Evolutionary conservation across 1,284 basidiomycete species (phyloP).

Genomic region (Cutaneotrichosporon sp.): DNA sequence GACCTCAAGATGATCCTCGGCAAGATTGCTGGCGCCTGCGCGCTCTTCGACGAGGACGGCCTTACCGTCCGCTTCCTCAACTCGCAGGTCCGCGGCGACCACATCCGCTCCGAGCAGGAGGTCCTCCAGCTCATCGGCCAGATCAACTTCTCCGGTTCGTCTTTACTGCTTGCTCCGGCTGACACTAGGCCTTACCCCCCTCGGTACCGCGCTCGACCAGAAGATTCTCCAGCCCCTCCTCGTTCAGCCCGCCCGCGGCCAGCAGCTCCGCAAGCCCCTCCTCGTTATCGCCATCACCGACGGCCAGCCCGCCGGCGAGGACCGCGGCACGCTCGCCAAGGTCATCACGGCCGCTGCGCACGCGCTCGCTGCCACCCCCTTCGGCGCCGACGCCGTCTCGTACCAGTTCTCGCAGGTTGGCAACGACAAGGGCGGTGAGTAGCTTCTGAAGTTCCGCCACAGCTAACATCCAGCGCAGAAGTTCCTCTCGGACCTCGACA

Average conservation of each 20-base stretch:
- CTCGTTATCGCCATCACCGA: conserved; percentile 55
- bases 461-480: conserved; percentile 21
- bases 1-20: conserved; percentile 54
- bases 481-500: conserved; percentile 27
- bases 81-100: conserved; percentile 53
- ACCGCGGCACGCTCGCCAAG: conserved; percentile 32
- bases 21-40: conserved; percentile 52
- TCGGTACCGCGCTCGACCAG: conserved; percentile 54
- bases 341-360: conserved; percentile 39
- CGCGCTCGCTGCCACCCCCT: conserved; percentile 38
- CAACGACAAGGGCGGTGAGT: conserved; percentile 36
- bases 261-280: conserved; percentile 55
- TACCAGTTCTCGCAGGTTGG: conserved; percentile 29
- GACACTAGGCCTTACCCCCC: conserved; percentile 51
- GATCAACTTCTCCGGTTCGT: conserved; percentile 51
- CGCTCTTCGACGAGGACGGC: conserved; percentile 57
- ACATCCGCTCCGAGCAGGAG: conserved; percentile 50
- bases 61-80: conserved; percentile 57
- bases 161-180: conserved; percentile 11
- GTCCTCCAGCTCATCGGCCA: conserved; percentile 41
- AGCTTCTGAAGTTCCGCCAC: conserved; percentile 30
- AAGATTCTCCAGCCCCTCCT: conserved; percentile 58
- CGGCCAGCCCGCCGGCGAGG: conserved; percentile 55
- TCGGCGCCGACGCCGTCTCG: conserved; percentile 23
- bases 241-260: conserved; percentile 51